Base-by-base conservation (phyloP, 176 grass and related monocot genomes). In the Cenchrus americanus region DNA sequence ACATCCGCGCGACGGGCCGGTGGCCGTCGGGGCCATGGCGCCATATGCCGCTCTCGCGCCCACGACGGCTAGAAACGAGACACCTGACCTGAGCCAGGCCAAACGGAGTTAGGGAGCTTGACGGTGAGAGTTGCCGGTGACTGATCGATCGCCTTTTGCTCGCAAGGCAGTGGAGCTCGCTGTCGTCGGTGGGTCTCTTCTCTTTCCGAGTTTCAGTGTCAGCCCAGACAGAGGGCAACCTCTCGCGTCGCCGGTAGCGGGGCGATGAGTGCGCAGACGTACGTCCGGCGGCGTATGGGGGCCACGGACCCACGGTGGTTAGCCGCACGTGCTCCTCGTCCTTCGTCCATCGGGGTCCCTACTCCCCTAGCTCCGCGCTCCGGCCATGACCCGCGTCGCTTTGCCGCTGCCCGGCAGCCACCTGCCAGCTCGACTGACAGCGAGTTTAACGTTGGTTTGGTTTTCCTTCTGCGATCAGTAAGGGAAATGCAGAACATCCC, bases 41-140 rank as follows among this genome's bases (percentile, higher is more conserved):
- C 27, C 27, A 30, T 30, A 30, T 9, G 59, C 48, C 42, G 52
- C 69, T 67, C 37, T 85, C 47, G 40, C 32, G 27, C 26, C 2
- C 24, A 2, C 26, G 48, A 53, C 68, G 64, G 37, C 57, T 43
- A 3, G 57, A 58, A 64, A 82, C 0, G 79, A 42, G 73, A 82
- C 79, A 73, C 79, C 58, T 78, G 79, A 73, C 79, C 58, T 78
- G 79, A 78, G 50, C 58, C 57, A 27, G 72, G 65, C 73, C 88
- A 23, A 86, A 49, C 66, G 50, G 64, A 24, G 47, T 2, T 49
- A 10, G n/a, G 58, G 58, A 23, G n/a, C 2, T 21, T 30, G 57
- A 5, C 12, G 44, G 51, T 17, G 62, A 30, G 10, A 13, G 62
- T 42, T 30, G 49, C 50, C 13, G 52, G 49, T 34, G 71, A 73